phyloP scores from a whole-genome alignment of 805 yeast genomes.

The Blastobotrys attinorum region DNA sequence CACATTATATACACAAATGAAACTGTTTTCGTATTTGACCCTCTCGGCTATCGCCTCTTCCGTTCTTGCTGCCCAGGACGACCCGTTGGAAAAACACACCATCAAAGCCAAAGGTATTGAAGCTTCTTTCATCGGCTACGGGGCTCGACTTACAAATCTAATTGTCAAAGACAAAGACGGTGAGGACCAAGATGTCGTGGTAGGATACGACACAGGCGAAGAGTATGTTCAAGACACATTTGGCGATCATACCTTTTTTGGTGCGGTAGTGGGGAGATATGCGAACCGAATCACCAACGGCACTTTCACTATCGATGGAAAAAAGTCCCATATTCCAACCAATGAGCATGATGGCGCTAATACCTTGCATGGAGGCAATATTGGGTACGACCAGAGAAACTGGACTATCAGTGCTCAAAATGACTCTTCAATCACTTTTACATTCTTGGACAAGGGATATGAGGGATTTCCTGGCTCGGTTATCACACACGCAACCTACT shows the following conservation, averaged over 20 bases:
- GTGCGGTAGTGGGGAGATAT: conserved; percentile 6
- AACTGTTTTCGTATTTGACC: background rate
- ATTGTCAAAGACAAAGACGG: conserved; percentile 4
- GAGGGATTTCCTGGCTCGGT: conserved; percentile 6
- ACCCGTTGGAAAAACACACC: conserved; percentile 3
- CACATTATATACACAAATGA: background rate
- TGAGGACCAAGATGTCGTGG: background rate
- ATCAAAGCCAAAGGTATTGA: conserved; percentile 7
- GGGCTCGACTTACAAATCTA: conserved; percentile 5
- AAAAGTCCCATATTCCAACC: background rate
- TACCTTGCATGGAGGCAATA: conserved; percentile 2
- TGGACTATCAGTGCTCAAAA: conserved; percentile 4
- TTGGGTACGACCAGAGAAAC: conserved; percentile 7
- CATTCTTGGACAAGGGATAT: background rate
- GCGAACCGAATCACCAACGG: conserved; percentile 7
- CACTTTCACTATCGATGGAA: conserved; percentile 2
- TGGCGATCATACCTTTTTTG: conserved; percentile 3
- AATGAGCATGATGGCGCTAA: conserved; percentile 4
- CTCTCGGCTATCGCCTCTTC: background rate
- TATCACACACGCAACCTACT: conserved; percentile 4
- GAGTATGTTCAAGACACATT: conserved; percentile 4
- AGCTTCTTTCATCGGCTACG: conserved; percentile 5
- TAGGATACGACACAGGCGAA: conserved; percentile 3
- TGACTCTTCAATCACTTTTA: conserved; percentile 1
- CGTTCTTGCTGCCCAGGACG: background rate